Base-by-base conservation (phyloP, 2,329 filamentous ascomycete species). In the Xylariaceae sp. region DNA sequence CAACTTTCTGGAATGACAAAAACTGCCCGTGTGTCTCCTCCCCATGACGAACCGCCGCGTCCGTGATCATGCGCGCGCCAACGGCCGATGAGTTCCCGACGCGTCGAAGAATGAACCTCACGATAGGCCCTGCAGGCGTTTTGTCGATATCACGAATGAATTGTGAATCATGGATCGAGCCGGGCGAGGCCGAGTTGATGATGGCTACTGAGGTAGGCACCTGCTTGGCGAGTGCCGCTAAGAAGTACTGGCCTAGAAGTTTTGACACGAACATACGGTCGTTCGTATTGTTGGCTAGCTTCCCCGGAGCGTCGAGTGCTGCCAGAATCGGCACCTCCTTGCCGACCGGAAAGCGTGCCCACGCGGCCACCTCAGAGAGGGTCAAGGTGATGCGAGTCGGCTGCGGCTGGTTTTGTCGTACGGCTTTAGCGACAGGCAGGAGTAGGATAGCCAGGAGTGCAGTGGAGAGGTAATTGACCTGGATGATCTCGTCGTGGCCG, bases 391-490 rank as follows among this genome's bases (percentile, higher is more conserved):
- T 23, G 19, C 47, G 19, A 31, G n/a, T 56, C 44, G 57, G 14
- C 14, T 31, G 3, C 6, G 21, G 12, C 17, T 9, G 40, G 31
- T n/a, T 47, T n/a, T 43, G 31, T 2, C 48, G 40, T 24, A 50
- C 75, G 9, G 75, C 68, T 50, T 76, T 75, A 1, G 83, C 67
- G 28, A 76, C 75, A 0, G 79, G 81, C 0, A 84, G 63, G 6
- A 83, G 51, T 0, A 82, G 69, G 0, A 82, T 64, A 0, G 73
- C 74, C 0, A 85, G 70, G 1, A 84, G 67, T 6, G 79, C 73
- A 0, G 79, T 83, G 21, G 73, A 77, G 55, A 84, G 72, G 11
- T 46, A 80, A 54, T 85, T 84, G 34, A 79, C 75, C 0, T 79
- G 81, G 36, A 84, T 65, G 3, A 71, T 75, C 19, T 69, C 68